Evolutionary conservation across 2,329 filamentous ascomycete genomes (phyloP).

Genomic region (Sporothrix pseudoabietina): DNA sequence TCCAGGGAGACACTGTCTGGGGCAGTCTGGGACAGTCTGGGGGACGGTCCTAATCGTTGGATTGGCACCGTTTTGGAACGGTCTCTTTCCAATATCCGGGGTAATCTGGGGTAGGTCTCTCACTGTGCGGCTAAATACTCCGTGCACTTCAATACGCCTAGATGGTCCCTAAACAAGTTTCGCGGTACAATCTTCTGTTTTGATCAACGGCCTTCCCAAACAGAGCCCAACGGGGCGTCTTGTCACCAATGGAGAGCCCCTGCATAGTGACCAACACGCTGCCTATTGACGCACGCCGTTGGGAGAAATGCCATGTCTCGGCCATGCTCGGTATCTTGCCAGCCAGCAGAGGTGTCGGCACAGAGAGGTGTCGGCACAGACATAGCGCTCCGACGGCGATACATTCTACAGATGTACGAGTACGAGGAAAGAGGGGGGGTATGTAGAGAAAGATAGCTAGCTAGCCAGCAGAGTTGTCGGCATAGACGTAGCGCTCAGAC

Average conservation of each 20-base stretch:
- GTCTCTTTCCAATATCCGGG: not conserved
- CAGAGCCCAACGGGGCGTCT: not conserved
- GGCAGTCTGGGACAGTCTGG: no score
- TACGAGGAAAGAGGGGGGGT: not conserved
- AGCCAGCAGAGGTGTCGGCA: no score
- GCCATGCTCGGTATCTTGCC: not conserved
- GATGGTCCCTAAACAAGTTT: not conserved
- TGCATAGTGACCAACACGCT: not conserved
- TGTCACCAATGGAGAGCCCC: not conserved
- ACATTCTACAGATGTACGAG: not conserved
- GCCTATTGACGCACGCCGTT: not conserved
- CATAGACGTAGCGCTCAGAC: not conserved
- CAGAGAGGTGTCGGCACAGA: no score
- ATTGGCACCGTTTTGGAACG: not conserved
- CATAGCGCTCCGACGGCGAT: not conserved
- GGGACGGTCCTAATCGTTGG: not conserved
- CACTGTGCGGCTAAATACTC: not conserved
- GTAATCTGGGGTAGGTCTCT: not conserved
- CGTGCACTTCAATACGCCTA: no score
- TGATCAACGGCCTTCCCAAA: no score
- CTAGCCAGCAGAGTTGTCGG: no score
- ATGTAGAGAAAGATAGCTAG: not conserved
- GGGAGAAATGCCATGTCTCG: not conserved
- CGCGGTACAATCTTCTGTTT: not conserved
- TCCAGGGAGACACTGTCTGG: no score